Percentiles rank a stretch among this genome's conserved stretches.
Evolutionary conservation across 192 early-diverging fungal genomes (phyloP).

Genomic region (Tieghemiomyces parasiticus): DNA sequence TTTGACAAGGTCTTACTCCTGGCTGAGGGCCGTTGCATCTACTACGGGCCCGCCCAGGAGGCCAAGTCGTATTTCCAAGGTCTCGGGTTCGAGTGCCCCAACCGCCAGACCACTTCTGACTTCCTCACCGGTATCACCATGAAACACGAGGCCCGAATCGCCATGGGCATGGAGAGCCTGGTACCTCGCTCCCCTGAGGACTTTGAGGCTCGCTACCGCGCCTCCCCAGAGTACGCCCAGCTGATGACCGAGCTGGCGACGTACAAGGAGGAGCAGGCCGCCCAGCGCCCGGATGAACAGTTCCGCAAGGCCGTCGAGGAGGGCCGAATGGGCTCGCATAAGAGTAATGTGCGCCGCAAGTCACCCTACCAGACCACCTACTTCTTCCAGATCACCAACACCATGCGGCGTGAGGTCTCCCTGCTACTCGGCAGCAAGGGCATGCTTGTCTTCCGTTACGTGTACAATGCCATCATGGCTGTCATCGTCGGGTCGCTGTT

Average conservation of each 20-base stretch:
- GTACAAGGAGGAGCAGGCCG: conserved; percentile 26
- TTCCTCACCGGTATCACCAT: conserved; percentile 49
- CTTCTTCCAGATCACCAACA: conserved; percentile 37
- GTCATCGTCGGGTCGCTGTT: conserved; percentile 58
- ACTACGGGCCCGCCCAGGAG: conserved; percentile 30
- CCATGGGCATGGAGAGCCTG: conserved; percentile 33
- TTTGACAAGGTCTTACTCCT: conserved; percentile 39
- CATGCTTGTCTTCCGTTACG: conserved; percentile 36
- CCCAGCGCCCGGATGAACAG: conserved; percentile 19
- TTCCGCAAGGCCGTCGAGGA: conserved; percentile 34
- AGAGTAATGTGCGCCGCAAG: conserved; percentile 26
- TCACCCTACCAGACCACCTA: conserved; percentile 53
- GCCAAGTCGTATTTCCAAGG: conserved; percentile 32
- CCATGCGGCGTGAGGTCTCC: conserved; percentile 46
- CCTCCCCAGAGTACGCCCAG: conserved; percentile 22
- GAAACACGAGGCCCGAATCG: conserved; percentile 34
- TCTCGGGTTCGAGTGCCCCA: conserved; percentile 33
- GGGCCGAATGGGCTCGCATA: conserved; percentile 33
- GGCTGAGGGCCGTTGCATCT: conserved; percentile 32
- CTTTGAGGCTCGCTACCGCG: conserved; percentile 39
- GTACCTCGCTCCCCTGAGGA: conserved; percentile 41
- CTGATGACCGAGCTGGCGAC: conserved; percentile 24
- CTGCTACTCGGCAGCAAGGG: conserved; percentile 36
- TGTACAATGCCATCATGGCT: conserved; percentile 45
- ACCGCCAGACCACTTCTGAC: conserved; percentile 40